Conservation (phyloP, 2,329 filamentous ascomycete genomes). For the Pestalotiopsis sp. region DNA sequence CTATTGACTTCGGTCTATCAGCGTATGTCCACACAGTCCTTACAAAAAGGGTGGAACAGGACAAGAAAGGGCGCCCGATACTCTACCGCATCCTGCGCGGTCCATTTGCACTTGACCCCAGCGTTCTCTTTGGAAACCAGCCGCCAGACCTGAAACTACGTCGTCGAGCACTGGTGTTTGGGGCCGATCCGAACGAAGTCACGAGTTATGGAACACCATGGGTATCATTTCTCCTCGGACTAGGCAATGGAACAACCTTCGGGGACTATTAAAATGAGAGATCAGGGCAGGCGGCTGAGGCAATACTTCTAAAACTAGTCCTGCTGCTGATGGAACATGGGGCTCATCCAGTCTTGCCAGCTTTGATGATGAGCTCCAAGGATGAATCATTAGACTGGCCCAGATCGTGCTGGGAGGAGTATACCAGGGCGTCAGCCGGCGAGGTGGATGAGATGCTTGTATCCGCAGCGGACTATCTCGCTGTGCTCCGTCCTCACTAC, state of each 20-base stretch:
- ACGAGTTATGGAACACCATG: background rate
- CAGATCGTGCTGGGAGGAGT: background rate
- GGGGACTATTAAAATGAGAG: too few species aligned
- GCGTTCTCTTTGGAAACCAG: too few species aligned
- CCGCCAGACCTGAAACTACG: background rate
- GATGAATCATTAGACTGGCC: background rate
- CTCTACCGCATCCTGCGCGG: background rate
- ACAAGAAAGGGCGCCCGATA: background rate
- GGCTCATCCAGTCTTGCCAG: background rate
- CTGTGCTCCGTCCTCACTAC: background rate
- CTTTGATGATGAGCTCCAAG: too few species aligned
- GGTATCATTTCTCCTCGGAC: background rate
- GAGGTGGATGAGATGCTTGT: background rate
- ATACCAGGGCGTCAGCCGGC: background rate
- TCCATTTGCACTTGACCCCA: too few species aligned
- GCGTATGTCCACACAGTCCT: background rate
- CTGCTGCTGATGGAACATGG: background rate
- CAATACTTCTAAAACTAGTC: background rate
- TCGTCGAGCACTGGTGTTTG: background rate
- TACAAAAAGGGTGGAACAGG: background rate
- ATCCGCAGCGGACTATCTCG: background rate
- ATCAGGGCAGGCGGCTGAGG: background rate
- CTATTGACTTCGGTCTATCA: background rate
- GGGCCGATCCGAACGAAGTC: background rate
- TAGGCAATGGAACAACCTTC: too few species aligned